Base-by-base conservation (phyloP, 805 yeast genomes). In the Cephaloascus fragrans region DNA sequence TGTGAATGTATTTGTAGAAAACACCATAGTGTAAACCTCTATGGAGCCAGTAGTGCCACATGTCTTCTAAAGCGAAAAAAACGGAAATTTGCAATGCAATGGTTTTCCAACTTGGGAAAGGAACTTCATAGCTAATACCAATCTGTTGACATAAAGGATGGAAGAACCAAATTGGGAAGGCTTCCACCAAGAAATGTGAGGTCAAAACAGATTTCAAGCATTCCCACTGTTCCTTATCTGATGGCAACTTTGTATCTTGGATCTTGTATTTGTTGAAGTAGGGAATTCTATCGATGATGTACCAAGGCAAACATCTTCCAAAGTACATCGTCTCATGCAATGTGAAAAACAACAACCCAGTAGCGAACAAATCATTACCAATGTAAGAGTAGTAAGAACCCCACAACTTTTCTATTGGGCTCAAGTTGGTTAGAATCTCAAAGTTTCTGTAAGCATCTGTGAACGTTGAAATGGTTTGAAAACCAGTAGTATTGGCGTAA, bases 41-140 rank as follows among this genome's bases (percentile, higher is more conserved):
- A 64, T 90, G 98, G 58, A 83, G 81, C 83, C 93, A 83, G 71
- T 90, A 90, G 64, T 90, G 98, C 97, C 97, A 93, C 46, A 85
- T 69, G 58, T 90, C 98, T 64, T 90, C 98, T 46, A 83, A 61
- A 34, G 85, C 71, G 59, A 90, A 90, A 65, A 90, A 86, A 14
- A 86, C 50, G 16, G 75, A 70, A 41, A 89, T 72, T 61, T 90
- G 97, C 39, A 64, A 52, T 18, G 64, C 57, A 62, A 85, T 78
- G 26, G 74, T 74, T 39, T 62, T 61, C 55, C 66, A 50, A 12
- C 75, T 55, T 37, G 97, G 97, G 73, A 90, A 88, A 15, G 97
- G 97, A 14, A 88, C 95, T 20, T 72, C 67, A 52, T 77, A 75
- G 10, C 79, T 62, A 49, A 93, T 83, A 45, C 95, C 94, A 45